These are phyloP conservation scores for Penicillium sp. DNA, from an alignment of 2,329 filamentous ascomycete species.

Conservation along the genomic window DNA sequence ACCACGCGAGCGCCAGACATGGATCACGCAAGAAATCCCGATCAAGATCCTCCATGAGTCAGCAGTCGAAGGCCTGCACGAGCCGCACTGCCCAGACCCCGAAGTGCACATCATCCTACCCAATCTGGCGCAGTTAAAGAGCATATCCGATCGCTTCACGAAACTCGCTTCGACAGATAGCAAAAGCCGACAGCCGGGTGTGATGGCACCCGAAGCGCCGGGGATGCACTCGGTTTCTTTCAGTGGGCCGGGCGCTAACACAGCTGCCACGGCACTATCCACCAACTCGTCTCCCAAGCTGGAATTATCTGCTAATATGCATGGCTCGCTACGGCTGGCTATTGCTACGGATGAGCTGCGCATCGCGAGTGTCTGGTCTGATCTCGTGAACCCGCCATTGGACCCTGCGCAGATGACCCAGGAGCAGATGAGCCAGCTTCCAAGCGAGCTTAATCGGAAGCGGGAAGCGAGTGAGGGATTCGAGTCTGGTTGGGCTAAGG, in stretches of 20 bases:
- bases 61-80: constrained; percentile 87
- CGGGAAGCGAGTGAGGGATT: constrained; percentile 64
- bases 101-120: constrained; percentile 94
- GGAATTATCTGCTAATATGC: constrained; percentile 91
- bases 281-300: constrained; percentile 59
- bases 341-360: constrained; percentile 80
- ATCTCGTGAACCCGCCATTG: constrained; percentile 81
- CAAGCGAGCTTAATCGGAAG: constrained; percentile 75
- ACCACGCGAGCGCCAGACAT: constrained; percentile 75
- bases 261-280: constrained; percentile 34
- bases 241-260: constrained; percentile 13
- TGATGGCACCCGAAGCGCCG: constrained; percentile 33
- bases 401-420: constrained; percentile 73
- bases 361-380: constrained; percentile 82
- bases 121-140: constrained; percentile 82
- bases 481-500: constrained; percentile 81
- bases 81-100: constrained; percentile 84
- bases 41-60: constrained; percentile 82
- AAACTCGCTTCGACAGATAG: constrained; percentile 63
- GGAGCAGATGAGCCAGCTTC: constrained; percentile 69
- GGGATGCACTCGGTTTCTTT: constrained; percentile 8
- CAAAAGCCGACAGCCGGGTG: constrained; percentile 17
- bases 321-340: constrained; percentile 76
- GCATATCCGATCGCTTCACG: constrained; percentile 92
- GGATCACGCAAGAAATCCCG: constrained; percentile 95